Conservation (phyloP, 176 grass and related monocot species). For the Chloris gayana region DNA sequence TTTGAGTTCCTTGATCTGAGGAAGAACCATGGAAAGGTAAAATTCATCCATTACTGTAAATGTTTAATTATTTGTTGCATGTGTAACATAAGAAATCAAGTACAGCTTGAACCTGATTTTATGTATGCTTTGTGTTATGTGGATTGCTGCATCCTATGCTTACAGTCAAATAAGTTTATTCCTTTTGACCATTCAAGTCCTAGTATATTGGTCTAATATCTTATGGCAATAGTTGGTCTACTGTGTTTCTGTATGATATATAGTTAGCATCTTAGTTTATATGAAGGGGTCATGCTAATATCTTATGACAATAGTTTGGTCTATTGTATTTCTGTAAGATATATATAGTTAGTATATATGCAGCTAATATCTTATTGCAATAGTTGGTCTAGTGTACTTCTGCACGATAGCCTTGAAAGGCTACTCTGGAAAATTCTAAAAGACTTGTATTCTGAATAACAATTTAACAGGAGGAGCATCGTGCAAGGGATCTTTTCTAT, state of each 20-base stretch:
- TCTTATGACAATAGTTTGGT: not conserved
- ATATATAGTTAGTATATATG: not conserved
- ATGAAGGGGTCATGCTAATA: not conserved
- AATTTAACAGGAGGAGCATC: constrained; percentile 85
- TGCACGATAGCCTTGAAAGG: not conserved
- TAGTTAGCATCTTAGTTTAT: no score
- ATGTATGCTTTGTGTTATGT: not conserved
- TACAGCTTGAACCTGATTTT: not conserved
- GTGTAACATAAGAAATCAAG: not conserved
- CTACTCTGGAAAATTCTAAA: constrained; percentile 5
- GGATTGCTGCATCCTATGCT: not conserved
- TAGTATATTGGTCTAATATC: no score
- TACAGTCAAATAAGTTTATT: not conserved
- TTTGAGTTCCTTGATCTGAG: constrained; percentile 95
- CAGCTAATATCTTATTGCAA: not conserved
- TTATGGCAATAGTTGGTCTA: no score
- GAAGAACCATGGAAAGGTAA: constrained; percentile 98
- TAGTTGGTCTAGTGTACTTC: not conserved
- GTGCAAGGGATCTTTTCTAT: constrained; percentile 98
- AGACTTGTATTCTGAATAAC: not conserved
- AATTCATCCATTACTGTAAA: not conserved
- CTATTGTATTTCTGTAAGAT: not conserved
- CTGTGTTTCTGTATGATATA: no score
- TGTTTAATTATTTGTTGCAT: not conserved
- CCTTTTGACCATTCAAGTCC: not conserved